Base-by-base conservation (phyloP, 371 early-diverging fungal species). In the Rhizopus delemar region DNA sequence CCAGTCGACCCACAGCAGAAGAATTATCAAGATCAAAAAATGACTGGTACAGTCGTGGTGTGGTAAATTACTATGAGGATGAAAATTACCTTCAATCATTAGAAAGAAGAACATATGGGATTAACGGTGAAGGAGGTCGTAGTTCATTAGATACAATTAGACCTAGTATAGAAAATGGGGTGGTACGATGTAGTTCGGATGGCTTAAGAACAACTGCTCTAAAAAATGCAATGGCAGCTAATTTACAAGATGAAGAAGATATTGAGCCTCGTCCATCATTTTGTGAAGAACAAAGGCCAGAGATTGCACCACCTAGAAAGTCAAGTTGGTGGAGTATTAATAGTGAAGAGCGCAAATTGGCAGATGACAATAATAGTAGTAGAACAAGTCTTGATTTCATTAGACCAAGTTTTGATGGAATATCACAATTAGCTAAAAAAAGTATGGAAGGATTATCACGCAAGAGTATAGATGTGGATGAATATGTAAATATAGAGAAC, bases 131-230 rank as follows among this genome's bases (percentile, higher is more conserved):
- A 11, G 34, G 22, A 36, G 58, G 43, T 13, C 51, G 38, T 41
- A 53, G 39, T 32, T 51, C 63, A 3, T 32, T 52, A 59, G 62
- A 62, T 45, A 51, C 36, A n/a, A 43, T 41, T 11, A 32, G 54
- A 39, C 43, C 45, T 28, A 36, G 35, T 39, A 15, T 56, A 34
- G 64, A 62, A 35, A 60, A 31, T 55, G 45, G 28, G 4, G 51
- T 78, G 50, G 73, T 69, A 51, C 57, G 75, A 29, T 73, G 74
- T 46, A 78, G 73, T 53, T 78, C 78, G 1, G 78, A 78, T 57
- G 74, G 71, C 12, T 53, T 78, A 54, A 63, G 78, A 7, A 68
- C 73, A 12, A 69, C 78, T 29, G 75, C 75, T 2, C 49, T 75
- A 38, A 71, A 68, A 62, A 75, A 78, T 51, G 68, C 73, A 0